phyloP scores from a whole-genome alignment of 257 asterid species.

The Scutellaria barbata region DNA sequence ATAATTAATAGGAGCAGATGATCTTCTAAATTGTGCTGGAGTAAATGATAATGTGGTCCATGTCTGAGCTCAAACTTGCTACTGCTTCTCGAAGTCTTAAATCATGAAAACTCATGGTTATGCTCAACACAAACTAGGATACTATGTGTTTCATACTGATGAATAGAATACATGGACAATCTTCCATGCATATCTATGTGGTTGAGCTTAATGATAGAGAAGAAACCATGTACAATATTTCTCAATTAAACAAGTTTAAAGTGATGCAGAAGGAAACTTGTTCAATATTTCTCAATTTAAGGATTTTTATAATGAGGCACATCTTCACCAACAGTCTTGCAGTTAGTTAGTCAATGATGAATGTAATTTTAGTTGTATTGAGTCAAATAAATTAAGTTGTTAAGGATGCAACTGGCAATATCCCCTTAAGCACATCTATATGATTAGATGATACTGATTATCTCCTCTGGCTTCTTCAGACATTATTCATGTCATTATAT shows the following conservation, averaged over 20 bases:
- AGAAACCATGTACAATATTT: constrained; percentile 8
- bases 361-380: not conserved
- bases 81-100: constrained; percentile 22
- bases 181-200: constrained; percentile 8
- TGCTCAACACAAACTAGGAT: constrained; percentile 16
- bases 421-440: not conserved
- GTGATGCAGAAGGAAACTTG: constrained; percentile 27
- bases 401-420: not conserved
- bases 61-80: constrained; percentile 46
- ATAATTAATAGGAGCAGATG: constrained; percentile 43
- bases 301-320: not conserved
- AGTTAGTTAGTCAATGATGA: not conserved
- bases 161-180: constrained; percentile 8
- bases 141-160: constrained; percentile 2
- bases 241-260: not conserved
- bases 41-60: constrained; percentile 51
- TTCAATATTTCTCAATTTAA: not conserved
- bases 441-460: not conserved
- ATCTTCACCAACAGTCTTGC: not conserved
- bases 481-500: not conserved
- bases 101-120: constrained; percentile 22
- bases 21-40: constrained; percentile 39
- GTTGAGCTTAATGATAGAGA: constrained; percentile 1
- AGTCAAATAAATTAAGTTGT: not conserved
- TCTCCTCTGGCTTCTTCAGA: constrained; percentile 10